Base-by-base conservation (phyloP, 176 grass and related monocot genomes). In the Cenchrus americanus region DNA sequence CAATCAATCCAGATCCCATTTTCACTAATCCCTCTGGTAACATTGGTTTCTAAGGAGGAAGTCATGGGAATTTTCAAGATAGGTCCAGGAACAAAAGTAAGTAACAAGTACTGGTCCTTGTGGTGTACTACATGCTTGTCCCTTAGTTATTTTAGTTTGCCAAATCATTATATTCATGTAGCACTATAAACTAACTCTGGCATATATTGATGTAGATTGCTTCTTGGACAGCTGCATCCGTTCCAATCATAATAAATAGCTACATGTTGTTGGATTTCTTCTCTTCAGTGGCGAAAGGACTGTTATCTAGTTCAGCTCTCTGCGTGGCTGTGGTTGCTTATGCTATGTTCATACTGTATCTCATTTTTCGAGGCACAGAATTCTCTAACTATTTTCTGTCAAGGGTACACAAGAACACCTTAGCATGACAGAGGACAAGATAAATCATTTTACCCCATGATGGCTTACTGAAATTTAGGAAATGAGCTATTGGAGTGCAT, bases 1-100 rank as follows among this genome's bases (percentile, higher is more conserved):
- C 96, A 98, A 64, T 95, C 93, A 15, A 61, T 98, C 60, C 96
- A 95, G 79, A 98, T 98, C 54, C 96, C 96, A 0, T 98, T 98
- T 82, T 84, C 93, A 34, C 80, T 98, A 14, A 89, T 95, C 55
- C 96, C 96, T 48, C 86, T 98, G 60, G 82, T 95, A 43, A 93
- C 89, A 11, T 23, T 98, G 87, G 91, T 93, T 61, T 98, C 96
- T 18, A 95, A 92, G 69, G 96, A 95, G 80, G 66, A 93, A 66
- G 79, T 98, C 73, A 98, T 98, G 96, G 89, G 96, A 14, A 69
- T 89, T 77, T 98, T 90, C 47, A 95, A 81, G 85, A 95, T 98
- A 70, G 89, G 93, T 47, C 79, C 71, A 47, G 71, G 4, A 37
- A 85, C 74, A 53, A 91, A 95, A 69, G 96, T 93, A 87, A 89